These are phyloP conservation scores for Chlamydomonas applanata DNA, from an alignment of 139 green algal species.

Conservation along the genomic window DNA sequence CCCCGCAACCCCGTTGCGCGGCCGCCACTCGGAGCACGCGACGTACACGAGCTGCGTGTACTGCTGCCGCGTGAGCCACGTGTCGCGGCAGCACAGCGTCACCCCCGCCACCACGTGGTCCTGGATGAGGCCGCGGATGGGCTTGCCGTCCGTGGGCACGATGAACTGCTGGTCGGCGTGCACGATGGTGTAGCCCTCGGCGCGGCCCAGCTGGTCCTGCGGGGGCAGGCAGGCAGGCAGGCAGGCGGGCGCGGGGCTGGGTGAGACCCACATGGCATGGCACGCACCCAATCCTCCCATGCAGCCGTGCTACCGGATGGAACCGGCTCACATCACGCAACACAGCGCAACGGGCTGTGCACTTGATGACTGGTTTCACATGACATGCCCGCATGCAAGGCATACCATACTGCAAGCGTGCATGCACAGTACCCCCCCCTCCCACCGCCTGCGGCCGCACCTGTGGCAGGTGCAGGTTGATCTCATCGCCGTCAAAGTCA, in stretches of 20 bases:
- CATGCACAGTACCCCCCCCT: background rate
- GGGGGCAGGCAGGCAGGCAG: no score
- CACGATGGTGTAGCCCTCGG: constrained; percentile 95
- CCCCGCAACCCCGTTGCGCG: background rate
- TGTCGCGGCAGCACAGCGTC: constrained; percentile 84
- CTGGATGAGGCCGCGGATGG: constrained; percentile 93
- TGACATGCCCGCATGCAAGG: background rate
- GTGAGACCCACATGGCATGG: no score
- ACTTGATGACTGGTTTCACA: no score
- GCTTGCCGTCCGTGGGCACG: constrained; percentile 93
- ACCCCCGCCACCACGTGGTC: constrained; percentile 89
- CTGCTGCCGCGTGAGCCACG: constrained; percentile 72
- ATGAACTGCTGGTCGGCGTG: constrained; percentile 95
- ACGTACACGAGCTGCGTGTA: constrained; percentile 81
- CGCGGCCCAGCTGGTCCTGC: constrained; percentile 80
- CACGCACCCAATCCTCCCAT: no score
- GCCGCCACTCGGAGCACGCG: constrained; percentile 43
- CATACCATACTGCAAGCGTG: background rate
- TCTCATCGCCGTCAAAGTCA: constrained; percentile 99
- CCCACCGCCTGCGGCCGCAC: no score
- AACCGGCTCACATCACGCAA: no score
- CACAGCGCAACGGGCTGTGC: no score
- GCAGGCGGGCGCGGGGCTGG: no score
- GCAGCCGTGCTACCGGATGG: no score
- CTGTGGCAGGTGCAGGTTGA: constrained; percentile 98